Evolutionary conservation across 371 early-diverging fungal species (phyloP), one percentile per base, ranked within the genome.

Genomic region (Mucor indicus): DNA sequence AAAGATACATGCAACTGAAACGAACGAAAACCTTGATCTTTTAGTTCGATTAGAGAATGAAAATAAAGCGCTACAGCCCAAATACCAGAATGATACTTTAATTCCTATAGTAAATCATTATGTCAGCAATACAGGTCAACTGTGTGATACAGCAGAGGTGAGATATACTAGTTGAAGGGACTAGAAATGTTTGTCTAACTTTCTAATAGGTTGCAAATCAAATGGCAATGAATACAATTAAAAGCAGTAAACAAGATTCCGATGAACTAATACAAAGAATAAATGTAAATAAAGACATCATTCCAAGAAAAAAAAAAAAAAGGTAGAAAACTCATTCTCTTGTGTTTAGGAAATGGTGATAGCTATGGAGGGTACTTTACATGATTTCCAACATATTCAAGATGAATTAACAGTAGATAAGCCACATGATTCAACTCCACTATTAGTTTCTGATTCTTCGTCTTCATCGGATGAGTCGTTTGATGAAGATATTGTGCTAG

Each of bases 91-190:
- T 11, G 4, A 23, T 24, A 39, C 21, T 38, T 4, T 4, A 4
- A 37, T 37, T n/a, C 16, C 19, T 5, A 9, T 4, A 4, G 15
- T 9, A 11, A 35, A n/a, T 9, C 7, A 11, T 11, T 20, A 38
- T 16, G 17, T 23, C 30, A 43, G 59, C 40, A 30, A 20, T 13
- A 58, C 59, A 17, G 25, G 37, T 20, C 35, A 39, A 37, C 19
- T 59, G 40, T 59, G 59, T 45, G 32, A 53, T 45, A 43, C 38
- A 9, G 50, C 53, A 33, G 49, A 59, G 33, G 59, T 59, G 53
- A 53, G 27, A 17, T 20, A 4, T 38, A 19, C 12, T 19, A 13
- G 12, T 16, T 29, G 10, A 45, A 38, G 19, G 31, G 1, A 27
- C 5, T 27, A 27, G 5, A 7, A 27, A 7, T 11, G 11, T 27